These are phyloP conservation scores for Flaveria ramosissima DNA, from an alignment of 129 eudicot species.

Conservation along the genomic window DNA sequence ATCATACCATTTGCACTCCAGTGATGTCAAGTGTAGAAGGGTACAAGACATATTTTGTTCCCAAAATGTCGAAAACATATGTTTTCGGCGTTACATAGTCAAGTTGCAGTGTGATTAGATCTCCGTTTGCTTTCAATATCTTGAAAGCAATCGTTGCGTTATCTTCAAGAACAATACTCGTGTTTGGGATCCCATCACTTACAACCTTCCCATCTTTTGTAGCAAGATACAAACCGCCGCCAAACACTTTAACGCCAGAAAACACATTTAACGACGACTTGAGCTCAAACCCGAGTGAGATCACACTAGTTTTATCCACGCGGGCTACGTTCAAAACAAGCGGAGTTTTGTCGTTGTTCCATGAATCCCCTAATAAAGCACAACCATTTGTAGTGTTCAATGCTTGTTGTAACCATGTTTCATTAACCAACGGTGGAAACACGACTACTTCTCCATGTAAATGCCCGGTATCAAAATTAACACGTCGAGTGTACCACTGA, in stretches of 20 bases:
- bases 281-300: constrained; percentile 51
- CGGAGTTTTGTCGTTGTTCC: constrained; percentile 20
- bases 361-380: constrained; percentile 35
- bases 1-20: constrained; percentile 48
- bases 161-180: constrained; percentile 30
- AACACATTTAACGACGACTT: constrained; percentile 34
- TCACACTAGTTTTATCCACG: constrained; percentile 41
- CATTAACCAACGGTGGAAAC: constrained; percentile 26
- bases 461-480: constrained; percentile 44
- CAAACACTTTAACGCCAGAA: constrained; percentile 15
- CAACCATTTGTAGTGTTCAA: constrained; percentile 38
- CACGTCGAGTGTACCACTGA: constrained; percentile 49
- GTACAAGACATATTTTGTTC: constrained; percentile 38
- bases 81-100: constrained; percentile 18
- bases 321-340: constrained; percentile 40
- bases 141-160: constrained; percentile 32
- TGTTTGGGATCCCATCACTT: constrained; percentile 36
- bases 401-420: constrained; percentile 49
- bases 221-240: constrained; percentile 46
- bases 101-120: constrained; percentile 24
- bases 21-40: constrained; percentile 45
- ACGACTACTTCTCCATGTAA: constrained; percentile 46
- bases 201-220: constrained; percentile 45
- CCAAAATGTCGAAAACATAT: constrained; percentile 31
- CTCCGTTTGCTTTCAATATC: constrained; percentile 25